Conservation (phyloP, 768 basidiomycete species). For the Piloderma croceum region DNA sequence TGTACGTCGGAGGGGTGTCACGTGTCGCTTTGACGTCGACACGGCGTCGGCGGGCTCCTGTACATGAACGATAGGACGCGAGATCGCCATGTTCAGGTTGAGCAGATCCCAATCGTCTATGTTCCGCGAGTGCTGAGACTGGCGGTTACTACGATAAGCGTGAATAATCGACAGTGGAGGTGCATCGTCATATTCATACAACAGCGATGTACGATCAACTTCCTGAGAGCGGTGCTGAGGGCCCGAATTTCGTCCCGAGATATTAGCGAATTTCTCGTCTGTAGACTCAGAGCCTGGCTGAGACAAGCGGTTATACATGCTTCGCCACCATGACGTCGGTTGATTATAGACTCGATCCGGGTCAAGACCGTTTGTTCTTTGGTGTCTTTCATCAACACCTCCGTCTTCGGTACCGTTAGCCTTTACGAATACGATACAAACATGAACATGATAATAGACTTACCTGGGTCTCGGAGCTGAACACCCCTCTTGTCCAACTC, state of each 20-base stretch:
- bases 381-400: constrained; percentile 16
- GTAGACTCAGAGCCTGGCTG: constrained; percentile 21
- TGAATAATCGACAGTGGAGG: constrained; percentile 33
- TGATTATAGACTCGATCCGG: too few species aligned
- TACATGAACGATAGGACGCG: neutral
- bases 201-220: constrained; percentile 12
- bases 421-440: constrained; percentile 15
- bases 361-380: too few species aligned
- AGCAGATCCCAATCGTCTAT: neutral
- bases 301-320: constrained; percentile 47
- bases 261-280: constrained; percentile 8
- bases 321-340: constrained; percentile 62
- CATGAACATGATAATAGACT: constrained; percentile 20
- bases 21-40: neutral
- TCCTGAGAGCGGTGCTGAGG: constrained; percentile 14
- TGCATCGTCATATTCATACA: constrained; percentile 28
- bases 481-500: constrained; percentile 50
- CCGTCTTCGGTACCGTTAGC: constrained; percentile 12
- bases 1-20: constrained; percentile 19
- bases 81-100: neutral
- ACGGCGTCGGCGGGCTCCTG: neutral
- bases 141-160: too few species aligned
- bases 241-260: constrained; percentile 12
- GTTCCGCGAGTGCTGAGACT: neutral
- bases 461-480: too few species aligned